Conservation (phyloP, 2,329 filamentous ascomycete genomes). For the Gyromitra esculenta region DNA sequence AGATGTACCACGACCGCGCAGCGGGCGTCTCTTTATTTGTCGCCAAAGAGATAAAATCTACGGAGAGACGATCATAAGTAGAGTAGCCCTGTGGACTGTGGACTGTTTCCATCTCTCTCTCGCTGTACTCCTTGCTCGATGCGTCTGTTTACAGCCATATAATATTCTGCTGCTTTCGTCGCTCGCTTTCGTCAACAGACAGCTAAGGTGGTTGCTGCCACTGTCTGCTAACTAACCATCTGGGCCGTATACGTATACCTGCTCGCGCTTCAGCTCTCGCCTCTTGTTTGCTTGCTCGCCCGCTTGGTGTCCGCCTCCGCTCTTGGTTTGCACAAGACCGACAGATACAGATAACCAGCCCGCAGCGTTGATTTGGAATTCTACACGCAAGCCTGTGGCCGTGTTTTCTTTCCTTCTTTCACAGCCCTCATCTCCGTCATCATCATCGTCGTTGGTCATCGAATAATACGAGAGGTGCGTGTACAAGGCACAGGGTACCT, state of each 20-base stretch:
- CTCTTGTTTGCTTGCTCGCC: constrained; percentile 27
- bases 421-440: constrained; percentile 45
- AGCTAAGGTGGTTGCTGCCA: neutral
- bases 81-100: constrained; percentile 50
- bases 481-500: constrained; percentile 49
- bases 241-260: neutral
- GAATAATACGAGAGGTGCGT: constrained; percentile 48
- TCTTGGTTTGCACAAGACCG: constrained; percentile 26
- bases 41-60: constrained; percentile 37
- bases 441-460: constrained; percentile 35
- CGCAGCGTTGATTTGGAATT: constrained; percentile 39
- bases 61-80: constrained; percentile 52
- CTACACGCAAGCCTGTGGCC: constrained; percentile 30
- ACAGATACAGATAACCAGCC: constrained; percentile 1
- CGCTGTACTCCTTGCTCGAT: constrained; percentile 48
- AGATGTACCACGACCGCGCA: constrained; percentile 46
- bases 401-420: constrained; percentile 44
- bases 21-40: constrained; percentile 51
- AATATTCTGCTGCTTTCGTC: constrained; percentile 53
- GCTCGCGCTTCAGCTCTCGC: constrained; percentile 29
- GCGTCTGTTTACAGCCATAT: constrained; percentile 46
- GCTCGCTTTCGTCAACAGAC: constrained; percentile 35
- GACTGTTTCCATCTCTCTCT: constrained; percentile 47
- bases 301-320: constrained; percentile 38
- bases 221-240: neutral